Conservation (phyloP, 306 rosid species). For the Vigna mungo region DNA sequence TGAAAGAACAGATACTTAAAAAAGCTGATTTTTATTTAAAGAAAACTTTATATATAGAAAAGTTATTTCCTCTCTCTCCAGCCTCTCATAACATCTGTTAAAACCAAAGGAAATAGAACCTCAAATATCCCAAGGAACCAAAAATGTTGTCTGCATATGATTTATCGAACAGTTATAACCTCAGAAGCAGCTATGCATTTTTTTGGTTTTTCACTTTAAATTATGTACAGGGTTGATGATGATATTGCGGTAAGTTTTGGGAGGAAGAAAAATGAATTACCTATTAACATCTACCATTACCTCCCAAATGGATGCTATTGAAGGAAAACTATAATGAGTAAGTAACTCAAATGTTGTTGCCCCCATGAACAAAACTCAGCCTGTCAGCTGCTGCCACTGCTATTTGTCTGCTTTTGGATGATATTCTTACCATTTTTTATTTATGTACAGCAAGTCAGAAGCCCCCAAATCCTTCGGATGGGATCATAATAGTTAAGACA, state of each 20-base stretch:
- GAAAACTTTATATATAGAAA: too few species aligned
- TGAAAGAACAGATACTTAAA: too few species aligned
- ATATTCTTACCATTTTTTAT: constrained; percentile 53
- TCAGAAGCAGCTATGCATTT: constrained; percentile 22
- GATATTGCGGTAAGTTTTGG: constrained; percentile 17
- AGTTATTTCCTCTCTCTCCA: too few species aligned
- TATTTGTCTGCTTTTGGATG: constrained; percentile 37
- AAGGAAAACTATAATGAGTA: constrained; percentile 27
- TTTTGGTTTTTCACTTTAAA: constrained; percentile 13
- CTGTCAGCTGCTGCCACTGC: constrained; percentile 41
- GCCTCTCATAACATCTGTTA: too few species aligned
- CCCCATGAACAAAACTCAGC: constrained; percentile 44
- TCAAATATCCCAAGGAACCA: not conserved
- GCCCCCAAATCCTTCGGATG: constrained; percentile 68
- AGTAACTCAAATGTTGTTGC: constrained; percentile 27
- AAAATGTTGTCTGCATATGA: not conserved
- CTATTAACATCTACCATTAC: constrained; percentile 47
- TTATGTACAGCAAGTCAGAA: constrained; percentile 60
- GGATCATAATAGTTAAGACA: constrained; percentile 37
- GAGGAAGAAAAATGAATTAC: constrained; percentile 42
- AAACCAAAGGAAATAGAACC: not conserved
- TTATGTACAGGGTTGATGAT: constrained; percentile 45
- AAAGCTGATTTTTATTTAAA: too few species aligned
- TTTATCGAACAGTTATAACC: constrained; percentile 15
- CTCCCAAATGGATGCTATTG: constrained; percentile 43